Base-by-base conservation (phyloP, 805 yeast species). In the Yamadazyma endophytica region DNA sequence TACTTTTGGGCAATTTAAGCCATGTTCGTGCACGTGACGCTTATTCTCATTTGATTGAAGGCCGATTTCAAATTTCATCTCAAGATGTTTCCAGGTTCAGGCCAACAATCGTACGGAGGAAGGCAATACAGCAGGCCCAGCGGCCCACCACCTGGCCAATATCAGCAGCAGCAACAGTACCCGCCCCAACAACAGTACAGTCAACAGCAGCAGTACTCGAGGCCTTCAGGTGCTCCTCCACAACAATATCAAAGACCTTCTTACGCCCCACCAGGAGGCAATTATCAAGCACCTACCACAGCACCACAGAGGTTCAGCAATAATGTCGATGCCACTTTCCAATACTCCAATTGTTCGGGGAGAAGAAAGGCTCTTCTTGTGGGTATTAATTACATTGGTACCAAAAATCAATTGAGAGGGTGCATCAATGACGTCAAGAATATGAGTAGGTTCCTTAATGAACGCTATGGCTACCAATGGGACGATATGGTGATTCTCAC, bases 351-450 rank as follows among this genome's bases (percentile, higher is more conserved):
- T 45, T 61, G 67, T 50, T 33, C 43, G 2, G 67, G 67, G 4
- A 43, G 50, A 30, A 58, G 52, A 41, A 61, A 59, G 40, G 67
- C 67, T 9, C 37, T 61, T n/a, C 42, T 61, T 16, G 44, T 61
- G 9, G 67, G 67, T 1, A 50, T 58, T 44, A 61, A 61, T 44
- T 61, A 61, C 37, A 39, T 52, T 28, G 60, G 61, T 13, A 33
- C 50, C 23, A 39, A 38, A 17, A 57, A 52, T 43, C 57, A 49
- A 31, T 50, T 61, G 39, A 46, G 52, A 16, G 67, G 67, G 8
- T 61, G 67, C 33, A 57, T 61, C 37, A 61, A 61, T 36, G 67
- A 61, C 39, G 64, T 58, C 24, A 58, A 58, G 42, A 61, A 58
- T 40, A 56, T 61, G 65, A 46, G 56, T 37, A 33, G 28, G 13